Percentiles rank a stretch among this genome's conserved stretches.
phyloP scores from a whole-genome alignment of 1,284 basidiomycete genomes.

The Ceratobasidium theobromae region DNA sequence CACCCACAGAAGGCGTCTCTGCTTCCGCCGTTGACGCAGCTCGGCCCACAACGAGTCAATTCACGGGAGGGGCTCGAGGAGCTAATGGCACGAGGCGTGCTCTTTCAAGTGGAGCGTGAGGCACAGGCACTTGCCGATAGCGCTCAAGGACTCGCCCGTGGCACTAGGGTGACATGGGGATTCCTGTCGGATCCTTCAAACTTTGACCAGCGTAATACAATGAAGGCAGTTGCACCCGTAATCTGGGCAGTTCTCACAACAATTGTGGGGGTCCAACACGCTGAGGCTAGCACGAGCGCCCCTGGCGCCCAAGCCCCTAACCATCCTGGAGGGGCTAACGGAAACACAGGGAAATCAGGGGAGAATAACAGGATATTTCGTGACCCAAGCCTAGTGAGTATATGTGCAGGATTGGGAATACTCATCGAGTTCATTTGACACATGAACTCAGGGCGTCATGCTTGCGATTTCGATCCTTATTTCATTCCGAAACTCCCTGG shows the following conservation, averaged over 20 bases:
- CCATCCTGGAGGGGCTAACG: background rate
- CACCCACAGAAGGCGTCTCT: background rate
- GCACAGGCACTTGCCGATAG: background rate
- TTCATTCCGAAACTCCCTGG: background rate
- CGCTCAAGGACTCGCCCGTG: background rate
- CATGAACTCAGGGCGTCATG: background rate
- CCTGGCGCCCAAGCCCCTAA: background rate
- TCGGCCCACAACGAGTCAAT: background rate
- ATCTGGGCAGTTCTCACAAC: background rate
- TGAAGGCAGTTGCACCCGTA: background rate
- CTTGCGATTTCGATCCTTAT: background rate
- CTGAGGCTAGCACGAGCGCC: background rate
- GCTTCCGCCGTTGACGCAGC: background rate
- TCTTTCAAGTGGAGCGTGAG: background rate
- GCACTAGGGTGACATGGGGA: background rate
- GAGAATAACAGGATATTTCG: background rate
- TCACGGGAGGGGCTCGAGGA: conserved; percentile 6
- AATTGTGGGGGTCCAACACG: background rate
- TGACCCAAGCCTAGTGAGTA: background rate
- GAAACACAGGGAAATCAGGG: background rate
- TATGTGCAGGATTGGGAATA: background rate
- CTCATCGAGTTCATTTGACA: background rate
- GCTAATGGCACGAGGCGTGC: background rate
- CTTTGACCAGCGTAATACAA: background rate
- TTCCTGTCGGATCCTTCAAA: too few relatives aligned